Percentiles rank a stretch among this genome's conserved stretches.
Conservation (phyloP, 306 rosid species). For the Inga oerstediana region DNA sequence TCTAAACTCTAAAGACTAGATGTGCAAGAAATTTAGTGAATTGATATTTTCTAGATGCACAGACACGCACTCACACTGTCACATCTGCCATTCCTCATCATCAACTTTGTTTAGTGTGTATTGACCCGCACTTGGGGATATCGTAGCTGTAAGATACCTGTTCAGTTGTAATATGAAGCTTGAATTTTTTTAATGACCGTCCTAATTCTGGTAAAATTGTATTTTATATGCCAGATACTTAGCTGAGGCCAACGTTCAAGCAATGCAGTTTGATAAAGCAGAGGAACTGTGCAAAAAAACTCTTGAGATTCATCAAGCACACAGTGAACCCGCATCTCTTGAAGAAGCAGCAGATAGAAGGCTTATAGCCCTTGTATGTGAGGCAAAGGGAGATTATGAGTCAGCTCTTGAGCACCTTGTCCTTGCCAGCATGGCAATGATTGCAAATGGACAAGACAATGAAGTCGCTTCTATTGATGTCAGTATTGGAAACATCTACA, state of each 20-base stretch:
- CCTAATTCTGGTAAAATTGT: conserved; percentile 14
- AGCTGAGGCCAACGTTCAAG: conserved; percentile 98
- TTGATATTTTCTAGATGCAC: neutral
- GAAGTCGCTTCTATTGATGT: conserved; percentile 97
- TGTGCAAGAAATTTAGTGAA: conserved; percentile 11
- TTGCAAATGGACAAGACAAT: conserved; percentile 87
- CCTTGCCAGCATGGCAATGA: conserved; percentile 98
- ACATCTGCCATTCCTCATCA: neutral
- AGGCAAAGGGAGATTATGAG: conserved; percentile 91
- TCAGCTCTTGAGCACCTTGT: conserved; percentile 93
- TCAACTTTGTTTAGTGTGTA: neutral
- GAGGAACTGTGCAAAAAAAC: conserved; percentile 89
- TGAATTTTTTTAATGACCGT: neutral
- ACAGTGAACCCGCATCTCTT: conserved; percentile 96
- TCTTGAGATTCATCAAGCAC: conserved; percentile 85
- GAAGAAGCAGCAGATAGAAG: conserved; percentile 98
- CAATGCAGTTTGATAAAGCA: conserved; percentile 97
- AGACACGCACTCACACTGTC: neutral
- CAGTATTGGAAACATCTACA: conserved; percentile 91
- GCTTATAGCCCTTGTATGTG: conserved; percentile 87
- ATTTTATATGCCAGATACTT: conserved; percentile 62
- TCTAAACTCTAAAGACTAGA: neutral
- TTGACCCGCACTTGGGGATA: neutral
- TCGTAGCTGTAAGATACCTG: neutral
- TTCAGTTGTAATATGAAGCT: neutral